Base-by-base conservation (phyloP, 1,139 yeast species). In the Oligophagozyma castellii region DNA sequence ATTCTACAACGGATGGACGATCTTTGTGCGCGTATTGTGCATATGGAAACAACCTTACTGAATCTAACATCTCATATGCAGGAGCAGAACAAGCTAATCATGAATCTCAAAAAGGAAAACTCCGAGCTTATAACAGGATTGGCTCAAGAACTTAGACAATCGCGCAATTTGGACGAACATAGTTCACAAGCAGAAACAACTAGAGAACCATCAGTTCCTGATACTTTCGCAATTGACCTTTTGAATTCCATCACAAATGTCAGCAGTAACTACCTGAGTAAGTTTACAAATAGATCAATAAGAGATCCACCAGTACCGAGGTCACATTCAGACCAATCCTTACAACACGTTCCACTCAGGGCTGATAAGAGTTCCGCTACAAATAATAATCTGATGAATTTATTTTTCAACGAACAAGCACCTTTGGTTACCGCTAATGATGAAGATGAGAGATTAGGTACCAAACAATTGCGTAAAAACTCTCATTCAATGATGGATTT, bases 1-100 rank as follows among this genome's bases (percentile, higher is more conserved):
- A 7, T 18, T 7, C 10, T 18, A 7, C 20, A 18, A 18, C 7
- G 20, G 10, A 18, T 48, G 51, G 54, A 48, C 28, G 54, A 48
- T 15, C 29, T 48, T 16, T 40, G 48, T 19, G 48, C 48, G 4
- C 37, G 54, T 26, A 28, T 48, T 33, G 45, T 48, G 3, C 40
- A 39, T 8, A 43, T 48, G 52, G 54, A 48, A 18, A 18, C 7
- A 7, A 18, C 10, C 7, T 10, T 18, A 10, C 7, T 18, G 7
- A 18, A 18, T 10, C 10, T 18, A 18, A 7, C 7, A 10, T 7
- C 7, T 10, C 7, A 18, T 7, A 7, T 18, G 20, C 7, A 7
- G 20, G 20, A 18, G 20, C 20, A 18, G 10, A 10, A 18, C 10
- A 18, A 18, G 10, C 8, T 18, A 18, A 7, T 18, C 8, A 7